Base-by-base conservation (phyloP, 768 basidiomycete species). In the Neoboletus magnificus region DNA sequence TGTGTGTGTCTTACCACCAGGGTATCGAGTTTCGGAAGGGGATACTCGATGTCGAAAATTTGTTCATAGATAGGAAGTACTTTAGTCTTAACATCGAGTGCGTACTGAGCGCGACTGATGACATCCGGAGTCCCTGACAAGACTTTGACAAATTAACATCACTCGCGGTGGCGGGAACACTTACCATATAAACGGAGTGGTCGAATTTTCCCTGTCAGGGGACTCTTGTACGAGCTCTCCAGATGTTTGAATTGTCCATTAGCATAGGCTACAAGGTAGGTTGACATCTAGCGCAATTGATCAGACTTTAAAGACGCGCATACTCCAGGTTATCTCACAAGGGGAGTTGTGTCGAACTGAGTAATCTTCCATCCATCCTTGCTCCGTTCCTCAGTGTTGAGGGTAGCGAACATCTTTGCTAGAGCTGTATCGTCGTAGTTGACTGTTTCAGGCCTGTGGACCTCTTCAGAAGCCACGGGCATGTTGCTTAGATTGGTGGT, bases 11-110 rank as follows among this genome's bases (percentile, higher is more conserved):
- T 55, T 68, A 85, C 87, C 54, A 93, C 91, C 15, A 98, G 79
- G 2, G 94, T 95, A 66, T 98, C 96, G 42, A 98, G 80, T 76
- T 98, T 98, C 6, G 93, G 92, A 27, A 98, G 80, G 23, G 95
- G 93, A 70, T 87, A 98, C 55, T 88, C 89, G 60, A 98, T 86
- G 61, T 95, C 86, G 67, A 98, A 98, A 52, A 96, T 81, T 67
- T 87, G 78, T 73, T 98, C 95, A 70, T 95, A 98, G n/a, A 93
- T 68, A 16, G 94, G 93, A 15, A 97, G 74, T 11, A 91, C 89
- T 30, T 77, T 79, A 7, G 80, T 82, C 71, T 90, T 96, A 62
- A 96, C 85, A 62, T 95, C 92, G 40, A 98, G 84, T 15, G 90
- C 89, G 64, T 93, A 93, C 60, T 87, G 80, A 7, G 88, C 87